phyloP scores from a whole-genome alignment of 306 rosid species.

The Crotalaria pallida region DNA sequence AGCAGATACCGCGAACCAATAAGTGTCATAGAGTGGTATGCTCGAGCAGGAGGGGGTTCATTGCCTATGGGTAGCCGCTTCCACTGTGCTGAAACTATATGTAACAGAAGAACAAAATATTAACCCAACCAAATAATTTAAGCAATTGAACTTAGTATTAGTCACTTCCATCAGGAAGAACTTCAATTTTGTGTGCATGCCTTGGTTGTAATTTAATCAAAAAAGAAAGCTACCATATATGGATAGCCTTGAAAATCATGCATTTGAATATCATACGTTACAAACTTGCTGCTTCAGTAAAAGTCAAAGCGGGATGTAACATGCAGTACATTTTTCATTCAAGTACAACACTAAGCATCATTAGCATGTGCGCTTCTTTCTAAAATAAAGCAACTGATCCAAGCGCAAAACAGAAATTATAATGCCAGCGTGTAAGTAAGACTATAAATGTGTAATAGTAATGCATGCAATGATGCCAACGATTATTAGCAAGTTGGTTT shows the following conservation, averaged over 20 bases:
- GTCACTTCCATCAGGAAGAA: background rate
- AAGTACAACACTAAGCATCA: conserved; percentile 1
- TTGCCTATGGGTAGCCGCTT: conserved; percentile 77
- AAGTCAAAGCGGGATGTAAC: conserved; percentile 7
- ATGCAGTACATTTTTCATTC: background rate
- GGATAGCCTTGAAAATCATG: background rate
- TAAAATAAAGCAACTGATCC: conserved; percentile 1
- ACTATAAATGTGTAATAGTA: background rate
- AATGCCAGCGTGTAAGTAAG: too few species aligned
- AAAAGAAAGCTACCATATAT: background rate
- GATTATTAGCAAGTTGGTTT: conserved; percentile 2
- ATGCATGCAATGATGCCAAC: conserved; percentile 14
- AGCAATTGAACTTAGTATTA: background rate
- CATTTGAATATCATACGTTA: conserved; percentile 10
- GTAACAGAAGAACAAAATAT: conserved; percentile 12
- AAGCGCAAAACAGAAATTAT: background rate
- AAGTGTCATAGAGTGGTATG: conserved; percentile 80
- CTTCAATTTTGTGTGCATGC: background rate
- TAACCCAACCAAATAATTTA: conserved; percentile 2
- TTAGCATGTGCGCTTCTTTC: background rate
- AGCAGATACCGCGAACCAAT: conserved; percentile 74
- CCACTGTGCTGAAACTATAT: conserved; percentile 89
- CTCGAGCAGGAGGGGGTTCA: conserved; percentile 94
- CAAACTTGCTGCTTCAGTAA: conserved; percentile 11
- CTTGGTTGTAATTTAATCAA: background rate